A percentile compares a stretch with the other conserved stretches of the same genome.
phyloP scores from a whole-genome alignment of 257 asterid species.

The Solanum raphanifolium region DNA sequence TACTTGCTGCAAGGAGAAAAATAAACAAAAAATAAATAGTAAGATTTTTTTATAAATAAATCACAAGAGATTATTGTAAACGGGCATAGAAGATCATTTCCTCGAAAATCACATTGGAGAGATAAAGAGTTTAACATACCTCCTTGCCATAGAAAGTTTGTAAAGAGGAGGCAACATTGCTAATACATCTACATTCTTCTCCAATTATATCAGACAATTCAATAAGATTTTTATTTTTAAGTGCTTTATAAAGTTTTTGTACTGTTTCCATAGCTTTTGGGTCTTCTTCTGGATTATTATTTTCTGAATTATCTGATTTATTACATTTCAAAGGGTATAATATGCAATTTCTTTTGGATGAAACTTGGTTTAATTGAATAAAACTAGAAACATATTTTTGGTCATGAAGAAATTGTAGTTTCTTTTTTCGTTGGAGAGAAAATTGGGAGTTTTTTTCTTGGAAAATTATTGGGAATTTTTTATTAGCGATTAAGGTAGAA shows the following conservation, averaged over 20 bases:
- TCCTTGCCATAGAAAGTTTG: conserved; percentile 58
- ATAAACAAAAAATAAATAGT: neutral
- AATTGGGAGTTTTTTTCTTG: conserved; percentile 6
- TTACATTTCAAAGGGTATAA: conserved; percentile 10
- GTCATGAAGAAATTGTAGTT: neutral
- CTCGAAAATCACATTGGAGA: neutral
- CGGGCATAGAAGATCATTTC: neutral
- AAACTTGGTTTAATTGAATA: neutral
- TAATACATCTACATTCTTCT: conserved; percentile 59
- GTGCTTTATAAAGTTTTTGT: conserved; percentile 49
- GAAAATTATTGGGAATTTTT: neutral
- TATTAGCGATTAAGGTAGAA: neutral
- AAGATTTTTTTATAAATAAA: too few relatives aligned
- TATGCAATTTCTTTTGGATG: neutral
- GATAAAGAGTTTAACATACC: conserved; percentile 15
- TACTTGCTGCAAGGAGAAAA: conserved; percentile 41
- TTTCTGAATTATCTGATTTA: neutral
- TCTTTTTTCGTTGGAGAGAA: neutral
- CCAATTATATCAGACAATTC: conserved; percentile 51
- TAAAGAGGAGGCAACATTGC: conserved; percentile 37
- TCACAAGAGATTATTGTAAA: too few relatives aligned
- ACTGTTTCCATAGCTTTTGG: conserved; percentile 48
- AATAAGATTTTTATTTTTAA: conserved; percentile 29
- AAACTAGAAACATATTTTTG: neutral
- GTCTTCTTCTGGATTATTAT: conserved; percentile 14